Conservation (phyloP, 208 protist species). For the Leishmania amazonensis region DNA sequence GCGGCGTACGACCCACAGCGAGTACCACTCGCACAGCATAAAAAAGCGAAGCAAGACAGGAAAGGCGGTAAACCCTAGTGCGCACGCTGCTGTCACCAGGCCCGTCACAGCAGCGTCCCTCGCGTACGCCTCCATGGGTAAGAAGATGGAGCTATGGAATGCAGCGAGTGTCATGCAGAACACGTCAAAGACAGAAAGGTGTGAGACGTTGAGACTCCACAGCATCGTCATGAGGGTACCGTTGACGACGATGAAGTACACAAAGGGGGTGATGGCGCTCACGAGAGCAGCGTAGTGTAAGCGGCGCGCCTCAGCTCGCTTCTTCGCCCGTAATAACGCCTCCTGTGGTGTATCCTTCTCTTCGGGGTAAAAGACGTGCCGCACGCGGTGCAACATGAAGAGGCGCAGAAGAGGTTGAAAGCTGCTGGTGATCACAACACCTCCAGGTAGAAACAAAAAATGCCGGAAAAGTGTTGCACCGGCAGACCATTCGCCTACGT, state of each 20-base stretch:
- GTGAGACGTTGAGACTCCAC: constrained; percentile 41
- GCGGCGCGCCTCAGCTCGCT: constrained; percentile 41
- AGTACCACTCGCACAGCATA: constrained; percentile 46
- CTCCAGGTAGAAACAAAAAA: constrained; percentile 64
- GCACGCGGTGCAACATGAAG: constrained; percentile 59
- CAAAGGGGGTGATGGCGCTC: constrained; percentile 43
- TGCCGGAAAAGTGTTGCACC: constrained; percentile 44
- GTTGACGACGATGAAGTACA: constrained; percentile 60
- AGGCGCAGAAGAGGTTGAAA: constrained; percentile 68
- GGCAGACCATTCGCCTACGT: constrained; percentile 48
- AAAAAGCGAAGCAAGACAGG: constrained; percentile 65
- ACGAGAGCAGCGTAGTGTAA: constrained; percentile 59
- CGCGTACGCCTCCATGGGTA: constrained; percentile 61
- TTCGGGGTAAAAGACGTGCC: constrained; percentile 34
- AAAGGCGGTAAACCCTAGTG: constrained; percentile 74
- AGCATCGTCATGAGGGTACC: constrained; percentile 40
- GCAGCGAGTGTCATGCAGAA: constrained; percentile 53
- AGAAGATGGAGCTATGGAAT: constrained; percentile 78
- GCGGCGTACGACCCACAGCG: constrained; percentile 15
- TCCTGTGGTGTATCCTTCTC: constrained; percentile 47
- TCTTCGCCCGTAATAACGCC: constrained; percentile 40
- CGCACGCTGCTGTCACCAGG: constrained; percentile 51
- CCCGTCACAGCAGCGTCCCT: constrained; percentile 47
- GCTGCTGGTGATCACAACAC: constrained; percentile 71
- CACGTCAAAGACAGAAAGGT: constrained; percentile 34